Conservation (phyloP, 331 rosid genomes). For the Acacia concinna region DNA sequence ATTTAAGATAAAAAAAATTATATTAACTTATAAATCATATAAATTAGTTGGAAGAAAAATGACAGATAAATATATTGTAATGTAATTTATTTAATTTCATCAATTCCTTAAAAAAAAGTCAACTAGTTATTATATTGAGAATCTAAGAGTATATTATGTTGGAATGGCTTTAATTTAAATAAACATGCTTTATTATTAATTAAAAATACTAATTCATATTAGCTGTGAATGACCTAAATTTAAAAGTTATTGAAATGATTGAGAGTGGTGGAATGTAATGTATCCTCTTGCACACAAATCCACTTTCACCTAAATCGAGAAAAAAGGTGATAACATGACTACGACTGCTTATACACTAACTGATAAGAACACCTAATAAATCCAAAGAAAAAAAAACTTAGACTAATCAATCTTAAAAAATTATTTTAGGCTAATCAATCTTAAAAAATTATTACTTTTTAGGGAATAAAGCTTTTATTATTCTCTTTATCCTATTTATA, state of each 20-base stretch:
- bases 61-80: too few relatives aligned
- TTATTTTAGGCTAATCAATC: background rate
- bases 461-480: background rate
- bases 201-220: background rate
- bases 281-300: constrained; percentile 24
- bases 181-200: background rate
- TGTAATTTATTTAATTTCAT: too few relatives aligned
- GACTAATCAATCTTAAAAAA: background rate
- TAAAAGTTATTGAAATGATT: background rate
- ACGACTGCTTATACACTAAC: constrained; percentile 1
- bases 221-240: background rate
- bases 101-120: too few relatives aligned
- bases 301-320: constrained; percentile 30
- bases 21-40: too few relatives aligned
- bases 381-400: background rate
- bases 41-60: too few relatives aligned
- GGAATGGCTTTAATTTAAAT: background rate
- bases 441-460: background rate
- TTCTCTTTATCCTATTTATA: too few relatives aligned
- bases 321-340: background rate
- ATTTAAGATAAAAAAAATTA: too few relatives aligned
- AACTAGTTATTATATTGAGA: too few relatives aligned
- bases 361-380: background rate
- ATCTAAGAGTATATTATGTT: background rate
- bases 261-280: constrained; percentile 6